A percentile compares a stretch with the other conserved stretches of the same genome.
Conservation (phyloP, 495 filamentous ascomycete genomes). For the Penicillium steckii region DNA sequence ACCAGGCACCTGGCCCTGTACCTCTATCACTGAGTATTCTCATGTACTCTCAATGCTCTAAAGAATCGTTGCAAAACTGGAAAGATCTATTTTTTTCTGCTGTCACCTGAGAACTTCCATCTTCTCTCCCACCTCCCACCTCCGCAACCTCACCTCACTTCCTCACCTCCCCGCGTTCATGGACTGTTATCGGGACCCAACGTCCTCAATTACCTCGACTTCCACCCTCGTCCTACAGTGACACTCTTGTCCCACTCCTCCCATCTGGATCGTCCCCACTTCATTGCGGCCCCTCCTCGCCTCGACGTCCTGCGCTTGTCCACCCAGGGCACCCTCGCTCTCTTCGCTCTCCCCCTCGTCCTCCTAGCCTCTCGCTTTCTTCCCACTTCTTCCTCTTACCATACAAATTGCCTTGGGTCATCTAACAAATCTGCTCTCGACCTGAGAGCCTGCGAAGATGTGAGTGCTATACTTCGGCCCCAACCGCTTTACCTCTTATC, state of each 20-base stretch:
- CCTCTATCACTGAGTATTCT: too few relatives aligned
- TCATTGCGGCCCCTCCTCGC: constrained; percentile 13
- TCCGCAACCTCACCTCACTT: not conserved
- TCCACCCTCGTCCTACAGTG: constrained; percentile 11
- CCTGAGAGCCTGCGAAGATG: constrained; percentile 30
- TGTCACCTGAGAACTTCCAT: not conserved
- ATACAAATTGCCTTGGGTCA: not conserved
- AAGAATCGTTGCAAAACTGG: too few relatives aligned
- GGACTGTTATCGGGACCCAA: constrained; percentile 1
- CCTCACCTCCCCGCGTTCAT: constrained; percentile 6
- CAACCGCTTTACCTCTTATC: not conserved
- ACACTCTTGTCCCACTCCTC: constrained; percentile 23
- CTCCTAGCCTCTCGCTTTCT: constrained; percentile 1
- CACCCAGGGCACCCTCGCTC: not conserved
- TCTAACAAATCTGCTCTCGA: constrained; percentile 18
- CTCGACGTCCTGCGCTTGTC: constrained; percentile 5
- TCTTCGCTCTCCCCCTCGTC: constrained; percentile 2
- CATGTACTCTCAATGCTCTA: not conserved
- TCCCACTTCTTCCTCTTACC: not conserved
- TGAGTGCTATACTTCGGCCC: constrained; percentile 17
- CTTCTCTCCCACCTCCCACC: not conserved
- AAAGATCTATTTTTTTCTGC: too few relatives aligned
- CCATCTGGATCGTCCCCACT: constrained; percentile 18
- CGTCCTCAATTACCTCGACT: too few relatives aligned
- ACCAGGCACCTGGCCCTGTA: too few relatives aligned